Evolutionary conservation across 1,139 yeast species (phyloP).

Genomic region (Diutina mesorugosa): DNA sequence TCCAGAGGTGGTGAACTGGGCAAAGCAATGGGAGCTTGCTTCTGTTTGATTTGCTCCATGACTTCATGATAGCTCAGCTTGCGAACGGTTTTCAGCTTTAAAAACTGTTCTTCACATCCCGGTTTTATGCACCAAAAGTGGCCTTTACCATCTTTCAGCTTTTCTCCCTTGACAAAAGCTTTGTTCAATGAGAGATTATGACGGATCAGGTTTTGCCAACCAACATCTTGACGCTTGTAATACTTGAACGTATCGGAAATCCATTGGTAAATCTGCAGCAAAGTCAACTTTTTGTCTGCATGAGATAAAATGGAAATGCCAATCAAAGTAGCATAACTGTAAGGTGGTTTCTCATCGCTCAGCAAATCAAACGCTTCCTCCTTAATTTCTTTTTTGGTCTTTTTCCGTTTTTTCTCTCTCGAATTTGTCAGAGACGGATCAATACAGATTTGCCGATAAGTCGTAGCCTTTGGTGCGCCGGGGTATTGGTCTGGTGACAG

Average conservation of each 20-base stretch:
- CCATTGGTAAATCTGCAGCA: conserved; percentile 90
- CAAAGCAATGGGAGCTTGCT: conserved; percentile 1
- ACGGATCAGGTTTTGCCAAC: conserved; percentile 89
- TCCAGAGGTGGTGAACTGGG: not conserved
- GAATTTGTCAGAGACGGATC: conserved; percentile 3
- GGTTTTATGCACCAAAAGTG: conserved; percentile 89
- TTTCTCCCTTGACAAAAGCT: conserved; percentile 81
- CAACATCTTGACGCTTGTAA: conserved; percentile 77
- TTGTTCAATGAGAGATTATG: conserved; percentile 77
- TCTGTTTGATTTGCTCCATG: conserved; percentile 24
- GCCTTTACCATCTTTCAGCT: conserved; percentile 93
- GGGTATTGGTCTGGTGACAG: not conserved
- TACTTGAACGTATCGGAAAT: conserved; percentile 77
- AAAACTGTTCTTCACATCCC: conserved; percentile 73
- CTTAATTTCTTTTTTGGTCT: conserved; percentile 15
- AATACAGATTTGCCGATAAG: not conserved
- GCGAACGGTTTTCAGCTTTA: conserved; percentile 45
- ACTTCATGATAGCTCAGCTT: conserved; percentile 33
- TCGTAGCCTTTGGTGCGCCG: not conserved
- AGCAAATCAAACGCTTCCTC: conserved; percentile 22
- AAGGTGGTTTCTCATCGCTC: conserved; percentile 70
- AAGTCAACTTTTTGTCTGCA: conserved; percentile 65
- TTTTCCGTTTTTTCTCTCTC: conserved; percentile 12
- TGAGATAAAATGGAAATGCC: conserved; percentile 90
- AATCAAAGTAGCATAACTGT: conserved; percentile 84